phyloP scores from a whole-genome alignment of 2,329 filamentous ascomycete species.

The Fusarium citri region DNA sequence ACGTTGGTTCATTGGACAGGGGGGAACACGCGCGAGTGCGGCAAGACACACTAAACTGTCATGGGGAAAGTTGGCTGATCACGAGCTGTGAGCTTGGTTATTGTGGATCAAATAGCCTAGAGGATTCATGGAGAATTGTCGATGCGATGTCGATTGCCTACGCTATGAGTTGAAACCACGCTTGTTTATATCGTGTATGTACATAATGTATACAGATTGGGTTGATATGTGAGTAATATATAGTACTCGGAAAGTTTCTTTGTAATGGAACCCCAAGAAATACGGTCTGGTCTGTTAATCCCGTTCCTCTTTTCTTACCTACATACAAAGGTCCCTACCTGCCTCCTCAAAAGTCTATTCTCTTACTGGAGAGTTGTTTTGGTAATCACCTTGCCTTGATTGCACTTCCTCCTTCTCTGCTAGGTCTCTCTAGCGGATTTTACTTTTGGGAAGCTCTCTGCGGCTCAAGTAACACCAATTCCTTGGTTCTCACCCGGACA shows the following conservation, averaged over 20 bases:
- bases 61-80: constrained; percentile 36
- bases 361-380: neutral
- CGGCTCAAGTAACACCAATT: constrained; percentile 24
- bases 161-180: neutral
- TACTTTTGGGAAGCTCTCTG: constrained; percentile 29
- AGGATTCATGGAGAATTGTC: constrained; percentile 10
- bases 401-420: constrained; percentile 13
- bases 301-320: constrained; percentile 9
- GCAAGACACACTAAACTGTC: constrained; percentile 38
- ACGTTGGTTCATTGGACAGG: constrained; percentile 37
- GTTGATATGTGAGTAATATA: constrained; percentile 18
- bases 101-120: constrained; percentile 36
- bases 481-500: constrained; percentile 7
- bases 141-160: constrained; percentile 18
- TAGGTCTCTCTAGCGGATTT: constrained; percentile 4
- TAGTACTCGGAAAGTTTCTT: constrained; percentile 16
- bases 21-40: constrained; percentile 39
- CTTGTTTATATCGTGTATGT: constrained; percentile 25
- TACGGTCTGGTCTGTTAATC: neutral
- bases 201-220: constrained; percentile 21
- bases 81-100: constrained; percentile 41
- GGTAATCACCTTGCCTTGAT: constrained; percentile 1
- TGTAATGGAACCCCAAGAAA: neutral
- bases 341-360: constrained; percentile 2
- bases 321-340: neutral